These are phyloP conservation scores for Chlamydomonas incerta DNA, from an alignment of 139 green algal species.

Conservation along the genomic window DNA sequence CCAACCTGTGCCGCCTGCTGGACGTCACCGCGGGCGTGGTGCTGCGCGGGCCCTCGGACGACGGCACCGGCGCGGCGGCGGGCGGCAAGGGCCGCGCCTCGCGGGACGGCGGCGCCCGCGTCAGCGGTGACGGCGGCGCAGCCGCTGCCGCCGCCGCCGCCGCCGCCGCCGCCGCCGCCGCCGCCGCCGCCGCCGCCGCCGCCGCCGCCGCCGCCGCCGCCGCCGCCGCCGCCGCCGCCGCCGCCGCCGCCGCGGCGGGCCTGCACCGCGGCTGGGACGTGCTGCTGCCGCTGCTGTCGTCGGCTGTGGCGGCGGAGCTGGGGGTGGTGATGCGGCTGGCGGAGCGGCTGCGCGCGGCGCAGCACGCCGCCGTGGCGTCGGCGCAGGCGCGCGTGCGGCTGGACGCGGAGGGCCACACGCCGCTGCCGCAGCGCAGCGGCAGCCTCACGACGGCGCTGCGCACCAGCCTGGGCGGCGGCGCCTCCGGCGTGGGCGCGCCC, in stretches of 20 bases:
- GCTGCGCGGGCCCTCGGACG: background rate
- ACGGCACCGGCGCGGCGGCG: background rate
- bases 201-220: background rate
- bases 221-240: background rate
- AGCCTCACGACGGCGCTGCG: too few relatives aligned
- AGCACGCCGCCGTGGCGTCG: background rate
- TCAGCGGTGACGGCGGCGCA: background rate
- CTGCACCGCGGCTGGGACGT: slow-evolving; percentile 5
- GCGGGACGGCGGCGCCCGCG: too few relatives aligned
- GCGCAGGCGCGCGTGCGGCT: background rate
- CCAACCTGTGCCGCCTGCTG: slow-evolving; percentile 11
- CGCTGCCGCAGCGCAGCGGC: too few relatives aligned
- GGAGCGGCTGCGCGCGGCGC: background rate
- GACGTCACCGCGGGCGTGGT: background rate
- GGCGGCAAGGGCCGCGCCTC: too few relatives aligned
- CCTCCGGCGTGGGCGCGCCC: too few relatives aligned
- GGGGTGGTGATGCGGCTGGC: background rate
- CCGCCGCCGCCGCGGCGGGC: background rate
- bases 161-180: background rate
- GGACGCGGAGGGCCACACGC: too few relatives aligned
- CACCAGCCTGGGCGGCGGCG: too few relatives aligned
- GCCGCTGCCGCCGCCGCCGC: background rate
- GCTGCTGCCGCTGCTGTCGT: slow-evolving; percentile 11
- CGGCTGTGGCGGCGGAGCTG: background rate
- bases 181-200: too few relatives aligned